Base-by-base conservation (phyloP, 108 stramenopile species). In the Stephanodiscus triporus region DNA sequence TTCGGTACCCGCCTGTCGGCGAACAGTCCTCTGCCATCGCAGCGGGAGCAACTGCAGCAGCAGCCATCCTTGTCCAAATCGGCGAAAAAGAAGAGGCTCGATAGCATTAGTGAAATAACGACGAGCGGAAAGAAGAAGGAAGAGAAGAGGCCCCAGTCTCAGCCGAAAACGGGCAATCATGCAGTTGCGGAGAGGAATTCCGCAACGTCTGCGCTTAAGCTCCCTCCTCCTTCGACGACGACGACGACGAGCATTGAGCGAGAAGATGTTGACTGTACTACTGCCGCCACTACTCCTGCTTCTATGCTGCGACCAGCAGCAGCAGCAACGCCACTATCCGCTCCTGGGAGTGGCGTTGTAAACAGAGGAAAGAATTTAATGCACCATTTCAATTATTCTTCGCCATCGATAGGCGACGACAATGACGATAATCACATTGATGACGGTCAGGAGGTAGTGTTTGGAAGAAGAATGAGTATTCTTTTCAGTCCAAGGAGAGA, bases 1-100 rank as follows among this genome's bases (percentile, higher is more conserved):
- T 73, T 73, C 42, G 72, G 72, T 20, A 73, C 54, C 63, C 54
- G 64, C 29, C 53, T 73, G 13, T 73, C 72, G n/a, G 63, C 51
- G 22, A 73, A 73, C 38, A 65, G 36, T 42, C 72, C 72, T 22
- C 38, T 64, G n/a, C 63, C 55, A 29, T 50, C 24, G 23, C 42
- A 40, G 23, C 29, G 29, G 32, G 32, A 61, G 23, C 53, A 54
- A 10, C 60, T 43, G 9, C 11, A 61, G 17, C 60, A 61, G 36
- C 60, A 61, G 38, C 60, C 37, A 61, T 22, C 60, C 16, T 19
- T 61, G 36, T 40, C 36, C 19, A 61, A 61, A 36, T 40, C 60
- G 34, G 23, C 36, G 10, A 30, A 42, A 20, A 61, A 38, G 36
- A 30, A 61, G n/a, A 42, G 37, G 30, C 56, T 45, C 43, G 43